These are phyloP conservation scores for Penicillium argentinense DNA, from an alignment of 495 filamentous ascomycete genomes.

Conservation along the genomic window DNA sequence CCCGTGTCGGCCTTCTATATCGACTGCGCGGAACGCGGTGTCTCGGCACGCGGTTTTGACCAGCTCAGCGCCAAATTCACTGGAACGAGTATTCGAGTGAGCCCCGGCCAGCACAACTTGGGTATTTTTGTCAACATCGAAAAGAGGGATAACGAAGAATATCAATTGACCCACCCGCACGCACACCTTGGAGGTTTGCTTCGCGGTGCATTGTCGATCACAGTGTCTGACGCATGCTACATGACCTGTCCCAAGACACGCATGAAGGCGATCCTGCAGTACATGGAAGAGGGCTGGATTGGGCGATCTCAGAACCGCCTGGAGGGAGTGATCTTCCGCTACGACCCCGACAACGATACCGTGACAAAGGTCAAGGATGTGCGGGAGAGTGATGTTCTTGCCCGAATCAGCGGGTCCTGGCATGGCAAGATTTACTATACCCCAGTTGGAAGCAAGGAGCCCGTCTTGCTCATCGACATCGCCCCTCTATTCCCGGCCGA, in stretches of 20 bases:
- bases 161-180: slow-evolving; percentile 90
- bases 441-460: slow-evolving; percentile 54
- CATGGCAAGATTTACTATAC: slow-evolving; percentile 69
- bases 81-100: slow-evolving; percentile 88
- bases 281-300: slow-evolving; percentile 93
- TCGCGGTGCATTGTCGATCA: slow-evolving; percentile 77
- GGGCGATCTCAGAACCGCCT: slow-evolving; percentile 88
- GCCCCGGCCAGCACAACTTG: slow-evolving; percentile 87
- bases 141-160: slow-evolving; percentile 79
- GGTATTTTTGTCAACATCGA: slow-evolving; percentile 92
- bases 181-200: slow-evolving; percentile 90
- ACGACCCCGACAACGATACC: slow-evolving; percentile 77
- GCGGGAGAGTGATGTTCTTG: slow-evolving; percentile 75
- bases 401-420: slow-evolving; percentile 84
- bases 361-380: slow-evolving; percentile 80
- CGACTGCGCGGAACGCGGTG: slow-evolving; percentile 86
- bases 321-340: slow-evolving; percentile 86
- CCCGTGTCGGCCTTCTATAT: slow-evolving; percentile 96
- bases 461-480: slow-evolving; percentile 82
- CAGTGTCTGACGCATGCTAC: slow-evolving; percentile 83
- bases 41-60: slow-evolving; percentile 87
- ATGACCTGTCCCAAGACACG: slow-evolving; percentile 83
- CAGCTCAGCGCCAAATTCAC: slow-evolving; percentile 98
- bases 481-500: slow-evolving; percentile 71
- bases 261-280: slow-evolving; percentile 87